These are phyloP conservation scores for Polygonum maritimum DNA, from an alignment of 148 eudicot species.

Conservation along the genomic window DNA sequence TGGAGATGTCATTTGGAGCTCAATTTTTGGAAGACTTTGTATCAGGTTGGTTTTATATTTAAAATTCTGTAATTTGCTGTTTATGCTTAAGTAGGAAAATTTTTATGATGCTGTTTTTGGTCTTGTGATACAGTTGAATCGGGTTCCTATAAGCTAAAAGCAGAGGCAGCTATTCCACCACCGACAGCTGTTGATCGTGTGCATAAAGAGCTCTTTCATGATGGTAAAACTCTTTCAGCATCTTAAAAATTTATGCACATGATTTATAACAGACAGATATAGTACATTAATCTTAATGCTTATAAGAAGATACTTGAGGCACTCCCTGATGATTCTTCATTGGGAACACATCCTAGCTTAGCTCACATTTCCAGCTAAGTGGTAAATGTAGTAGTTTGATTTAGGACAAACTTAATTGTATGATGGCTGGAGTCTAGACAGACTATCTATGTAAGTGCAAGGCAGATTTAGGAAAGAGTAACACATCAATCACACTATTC, in stretches of 20 bases:
- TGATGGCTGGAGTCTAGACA: background rate
- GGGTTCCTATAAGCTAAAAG: slow-evolving; percentile 61
- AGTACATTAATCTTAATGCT: background rate
- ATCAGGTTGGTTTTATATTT: too few species aligned
- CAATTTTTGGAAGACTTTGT: too few species aligned
- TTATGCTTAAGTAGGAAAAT: background rate
- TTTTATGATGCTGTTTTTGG: background rate
- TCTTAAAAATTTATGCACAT: too few species aligned
- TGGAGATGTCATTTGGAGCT: too few species aligned
- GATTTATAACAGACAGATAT: background rate
- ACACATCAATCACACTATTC: background rate
- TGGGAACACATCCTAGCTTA: too few species aligned
- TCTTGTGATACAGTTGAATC: slow-evolving; percentile 48
- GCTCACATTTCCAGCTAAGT: too few species aligned
- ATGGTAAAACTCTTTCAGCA: too few species aligned
- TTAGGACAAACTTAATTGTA: background rate
- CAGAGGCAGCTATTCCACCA: slow-evolving; percentile 75
- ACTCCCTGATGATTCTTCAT: too few species aligned
- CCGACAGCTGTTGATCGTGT: slow-evolving; percentile 94
- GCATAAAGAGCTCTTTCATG: slow-evolving; percentile 81
- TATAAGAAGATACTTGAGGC: background rate
- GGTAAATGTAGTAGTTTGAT: too few species aligned
- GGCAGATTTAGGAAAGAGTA: background rate
- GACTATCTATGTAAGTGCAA: background rate
- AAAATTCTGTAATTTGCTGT: background rate